Conservation (phyloP, 2,329 filamentous ascomycete genomes). For the Orbilia oligospora region DNA sequence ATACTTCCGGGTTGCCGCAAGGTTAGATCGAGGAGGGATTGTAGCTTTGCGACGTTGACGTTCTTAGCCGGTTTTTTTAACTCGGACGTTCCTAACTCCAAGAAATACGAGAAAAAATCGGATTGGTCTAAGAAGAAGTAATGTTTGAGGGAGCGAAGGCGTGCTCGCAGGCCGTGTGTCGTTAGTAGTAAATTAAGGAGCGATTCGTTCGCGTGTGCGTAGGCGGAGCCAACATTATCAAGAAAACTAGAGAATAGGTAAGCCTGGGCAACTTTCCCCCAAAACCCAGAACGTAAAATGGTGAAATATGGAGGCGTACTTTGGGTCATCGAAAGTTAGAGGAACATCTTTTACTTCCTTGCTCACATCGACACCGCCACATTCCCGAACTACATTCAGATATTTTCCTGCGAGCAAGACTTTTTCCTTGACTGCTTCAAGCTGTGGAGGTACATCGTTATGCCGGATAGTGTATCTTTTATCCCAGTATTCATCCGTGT, state of each 20-base stretch:
- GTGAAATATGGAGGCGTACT: conserved; percentile 24
- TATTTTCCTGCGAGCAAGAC: conserved; percentile 97
- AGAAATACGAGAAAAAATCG: conserved; percentile 98
- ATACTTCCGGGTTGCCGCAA: conserved; percentile 96
- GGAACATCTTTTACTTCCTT: conserved; percentile 91
- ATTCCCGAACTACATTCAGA: conserved; percentile 96
- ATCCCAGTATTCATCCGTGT: conserved; percentile 99
- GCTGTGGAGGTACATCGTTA: conserved; percentile 89
- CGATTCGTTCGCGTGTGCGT: conserved; percentile 94
- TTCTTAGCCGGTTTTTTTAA: conserved; percentile 88
- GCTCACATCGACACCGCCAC: conserved; percentile 93
- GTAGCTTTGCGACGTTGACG: conserved; percentile 92
- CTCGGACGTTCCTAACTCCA: conserved; percentile 90
- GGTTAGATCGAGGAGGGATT: conserved; percentile 94
- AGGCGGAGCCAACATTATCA: conserved; percentile 95
- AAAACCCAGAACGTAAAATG: background rate
- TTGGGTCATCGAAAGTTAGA: conserved; percentile 86
- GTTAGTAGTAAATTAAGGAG: conserved; percentile 91
- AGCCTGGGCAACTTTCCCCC: background rate
- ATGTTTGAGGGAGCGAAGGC: conserved; percentile 92
- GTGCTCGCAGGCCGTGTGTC: conserved; percentile 88
- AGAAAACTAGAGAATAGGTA: conserved; percentile 76
- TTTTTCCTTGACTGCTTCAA: conserved; percentile 92
- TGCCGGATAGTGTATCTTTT: conserved; percentile 95
- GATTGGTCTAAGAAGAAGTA: conserved; percentile 99